Percentiles rank a stretch among this genome's conserved stretches.
These are phyloP conservation scores for Yamagishiella unicocca DNA, from an alignment of 139 green algal species.

Conservation along the genomic window DNA sequence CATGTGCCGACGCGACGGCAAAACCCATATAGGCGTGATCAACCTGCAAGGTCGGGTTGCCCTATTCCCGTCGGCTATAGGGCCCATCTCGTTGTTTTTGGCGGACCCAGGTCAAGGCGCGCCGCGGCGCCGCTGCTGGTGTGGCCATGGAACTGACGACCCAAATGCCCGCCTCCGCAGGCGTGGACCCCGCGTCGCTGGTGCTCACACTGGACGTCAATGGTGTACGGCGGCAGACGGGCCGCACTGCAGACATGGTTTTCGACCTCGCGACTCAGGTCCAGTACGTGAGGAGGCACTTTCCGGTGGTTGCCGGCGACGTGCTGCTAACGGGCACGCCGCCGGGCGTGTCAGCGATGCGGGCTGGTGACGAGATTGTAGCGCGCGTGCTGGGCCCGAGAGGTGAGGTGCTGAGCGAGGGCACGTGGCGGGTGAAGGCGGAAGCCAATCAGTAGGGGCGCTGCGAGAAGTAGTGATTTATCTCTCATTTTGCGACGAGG, in stretches of 20 bases:
- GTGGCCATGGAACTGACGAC: too few relatives aligned
- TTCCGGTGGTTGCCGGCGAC: conserved; percentile 21
- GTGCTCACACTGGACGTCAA: conserved; percentile 39
- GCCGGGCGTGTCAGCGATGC: conserved; percentile 17
- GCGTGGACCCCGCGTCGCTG: conserved; percentile 42
- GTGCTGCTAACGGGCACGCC: conserved; percentile 45
- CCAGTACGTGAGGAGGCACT: conserved; percentile 19
- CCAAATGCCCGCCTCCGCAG: too few relatives aligned
- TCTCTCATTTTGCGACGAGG: too few relatives aligned
- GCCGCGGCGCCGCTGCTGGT: too few relatives aligned
- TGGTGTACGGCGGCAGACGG: conserved; percentile 31
- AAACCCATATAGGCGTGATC: too few relatives aligned
- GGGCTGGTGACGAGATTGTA: conserved; percentile 20
- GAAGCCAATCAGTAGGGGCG: too few relatives aligned
- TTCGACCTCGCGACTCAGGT: conserved; percentile 16
- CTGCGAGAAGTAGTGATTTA: too few relatives aligned
- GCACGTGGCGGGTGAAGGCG: conserved; percentile 8
- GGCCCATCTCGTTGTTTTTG: too few relatives aligned
- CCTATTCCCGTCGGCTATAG: too few relatives aligned
- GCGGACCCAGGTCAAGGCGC: too few relatives aligned
- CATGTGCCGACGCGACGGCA: too few relatives aligned
- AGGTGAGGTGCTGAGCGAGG: conserved; percentile 36
- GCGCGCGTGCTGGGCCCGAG: conserved; percentile 4
- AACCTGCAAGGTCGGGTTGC: too few relatives aligned
- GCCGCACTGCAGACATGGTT: conserved; percentile 32